Conservation (phyloP, 164 flowering plant genomes). For the Tetrastigma voinierianum region DNA sequence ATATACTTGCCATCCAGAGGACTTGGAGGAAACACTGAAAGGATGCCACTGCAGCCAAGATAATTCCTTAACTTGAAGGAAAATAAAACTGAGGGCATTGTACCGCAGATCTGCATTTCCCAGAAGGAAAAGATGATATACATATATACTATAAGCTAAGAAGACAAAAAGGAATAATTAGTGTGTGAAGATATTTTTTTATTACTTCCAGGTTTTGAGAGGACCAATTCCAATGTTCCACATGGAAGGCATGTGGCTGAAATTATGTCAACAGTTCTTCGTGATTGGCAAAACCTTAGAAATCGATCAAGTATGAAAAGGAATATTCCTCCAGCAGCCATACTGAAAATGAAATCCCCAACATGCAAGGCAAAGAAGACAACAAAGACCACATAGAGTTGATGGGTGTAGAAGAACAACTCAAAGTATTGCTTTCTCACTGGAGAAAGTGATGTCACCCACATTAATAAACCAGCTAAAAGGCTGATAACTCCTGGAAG, state of each 20-base stretch:
- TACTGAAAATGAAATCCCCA: slow-evolving; percentile 70
- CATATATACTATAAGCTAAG: neutral
- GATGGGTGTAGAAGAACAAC: slow-evolving; percentile 92
- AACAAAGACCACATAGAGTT: slow-evolving; percentile 72
- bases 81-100: slow-evolving; percentile 85
- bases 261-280: slow-evolving; percentile 54
- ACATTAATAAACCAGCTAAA: slow-evolving; percentile 78
- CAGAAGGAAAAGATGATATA: slow-evolving; percentile 8
- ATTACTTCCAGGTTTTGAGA: slow-evolving; percentile 81
- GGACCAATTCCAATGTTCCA: slow-evolving; percentile 73
- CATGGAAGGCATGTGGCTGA: slow-evolving; percentile 74
- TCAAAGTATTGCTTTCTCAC: slow-evolving; percentile 71
- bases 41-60: slow-evolving; percentile 98
- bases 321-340: slow-evolving; percentile 74
- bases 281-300: slow-evolving; percentile 83
- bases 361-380: slow-evolving; percentile 83
- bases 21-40: slow-evolving; percentile 96
- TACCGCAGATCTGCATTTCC: slow-evolving; percentile 53
- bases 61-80: slow-evolving; percentile 73
- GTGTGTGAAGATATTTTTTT: neutral
- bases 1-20: slow-evolving; percentile 76
- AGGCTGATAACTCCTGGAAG: slow-evolving; percentile 85
- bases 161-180: neutral
- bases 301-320: slow-evolving; percentile 87
- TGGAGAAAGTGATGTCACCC: slow-evolving; percentile 78